phyloP scores from a whole-genome alignment of 306 rosid species.

The Dalbergia cultrata region DNA sequence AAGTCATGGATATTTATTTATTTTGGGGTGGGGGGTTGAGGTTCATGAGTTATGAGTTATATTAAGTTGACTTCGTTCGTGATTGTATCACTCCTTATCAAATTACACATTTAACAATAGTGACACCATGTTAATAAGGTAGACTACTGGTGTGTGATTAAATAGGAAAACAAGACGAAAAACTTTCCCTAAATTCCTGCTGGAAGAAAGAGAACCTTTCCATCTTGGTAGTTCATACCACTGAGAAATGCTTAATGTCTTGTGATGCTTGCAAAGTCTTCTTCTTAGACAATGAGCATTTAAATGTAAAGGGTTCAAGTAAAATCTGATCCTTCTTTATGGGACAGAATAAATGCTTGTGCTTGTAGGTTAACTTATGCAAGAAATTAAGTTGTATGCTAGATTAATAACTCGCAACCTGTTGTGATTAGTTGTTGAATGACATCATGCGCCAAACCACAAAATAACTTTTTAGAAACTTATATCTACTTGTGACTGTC shows the following conservation, averaged over 20 bases:
- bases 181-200: slow-evolving; percentile 11
- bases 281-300: slow-evolving; percentile 1
- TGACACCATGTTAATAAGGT: background rate
- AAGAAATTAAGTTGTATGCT: slow-evolving; percentile 16
- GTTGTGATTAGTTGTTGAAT: slow-evolving; percentile 27
- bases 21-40: background rate
- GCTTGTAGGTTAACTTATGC: slow-evolving; percentile 10
- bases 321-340: slow-evolving; percentile 18
- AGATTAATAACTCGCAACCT: slow-evolving; percentile 1
- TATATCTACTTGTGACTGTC: slow-evolving; percentile 27
- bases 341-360: slow-evolving; percentile 25
- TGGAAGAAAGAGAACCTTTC: slow-evolving; percentile 36
- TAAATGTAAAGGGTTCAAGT: slow-evolving; percentile 20
- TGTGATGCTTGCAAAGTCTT: background rate
- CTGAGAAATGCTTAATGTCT: slow-evolving; percentile 11
- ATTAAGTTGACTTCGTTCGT: background rate
- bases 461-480: background rate
- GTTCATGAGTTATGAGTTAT: background rate
- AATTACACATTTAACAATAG: background rate
- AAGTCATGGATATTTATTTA: background rate
- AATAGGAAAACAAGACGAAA: slow-evolving; percentile 12
- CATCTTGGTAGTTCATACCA: background rate
- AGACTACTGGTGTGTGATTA: background rate
- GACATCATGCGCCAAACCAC: background rate
- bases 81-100: slow-evolving; percentile 19